Conservation (phyloP, 139 green algal genomes). For the Gonium pectorale region DNA sequence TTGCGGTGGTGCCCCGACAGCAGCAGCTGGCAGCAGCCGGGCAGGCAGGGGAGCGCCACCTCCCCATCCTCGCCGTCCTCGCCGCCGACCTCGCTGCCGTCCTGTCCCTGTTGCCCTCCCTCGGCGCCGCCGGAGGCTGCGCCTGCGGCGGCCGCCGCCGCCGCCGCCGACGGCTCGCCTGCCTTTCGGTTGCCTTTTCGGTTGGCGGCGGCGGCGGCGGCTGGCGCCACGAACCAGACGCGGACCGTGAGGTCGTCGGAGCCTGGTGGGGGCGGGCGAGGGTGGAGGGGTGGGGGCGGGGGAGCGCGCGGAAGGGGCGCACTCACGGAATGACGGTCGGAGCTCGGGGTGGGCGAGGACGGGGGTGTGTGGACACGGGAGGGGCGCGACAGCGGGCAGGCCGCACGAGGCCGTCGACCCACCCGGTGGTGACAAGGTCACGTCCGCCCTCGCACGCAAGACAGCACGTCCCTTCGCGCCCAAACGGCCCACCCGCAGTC, state of each 20-base stretch:
- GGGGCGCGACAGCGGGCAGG: too few relatives aligned
- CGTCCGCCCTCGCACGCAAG: too few relatives aligned
- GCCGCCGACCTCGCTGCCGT: too few relatives aligned
- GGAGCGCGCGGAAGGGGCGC: not conserved
- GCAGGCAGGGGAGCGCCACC: not conserved
- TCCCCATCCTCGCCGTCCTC: not conserved
- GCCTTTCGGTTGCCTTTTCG: too few relatives aligned
- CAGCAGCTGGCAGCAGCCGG: slow-evolving; percentile 28
- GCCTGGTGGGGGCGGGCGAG: not conserved
- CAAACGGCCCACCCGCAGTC: too few relatives aligned
- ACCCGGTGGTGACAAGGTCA: too few relatives aligned
- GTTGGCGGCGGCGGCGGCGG: slow-evolving; percentile 11
- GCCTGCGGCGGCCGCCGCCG: not conserved
- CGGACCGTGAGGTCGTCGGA: slow-evolving; percentile 34
- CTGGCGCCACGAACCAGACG: slow-evolving; percentile 15
- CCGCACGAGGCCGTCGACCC: too few relatives aligned
- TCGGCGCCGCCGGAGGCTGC: not conserved
- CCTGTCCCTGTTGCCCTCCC: too few relatives aligned
- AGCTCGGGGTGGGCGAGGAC: too few relatives aligned
- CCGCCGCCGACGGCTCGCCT: not conserved
- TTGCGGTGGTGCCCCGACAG: slow-evolving; percentile 29
- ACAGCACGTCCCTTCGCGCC: too few relatives aligned
- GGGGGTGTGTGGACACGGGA: too few relatives aligned
- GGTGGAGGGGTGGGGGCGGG: not conserved
- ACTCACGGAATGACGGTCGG: too few relatives aligned